phyloP scores from a whole-genome alignment of 352 stramenopile species.

The Phytophthora multivora region DNA sequence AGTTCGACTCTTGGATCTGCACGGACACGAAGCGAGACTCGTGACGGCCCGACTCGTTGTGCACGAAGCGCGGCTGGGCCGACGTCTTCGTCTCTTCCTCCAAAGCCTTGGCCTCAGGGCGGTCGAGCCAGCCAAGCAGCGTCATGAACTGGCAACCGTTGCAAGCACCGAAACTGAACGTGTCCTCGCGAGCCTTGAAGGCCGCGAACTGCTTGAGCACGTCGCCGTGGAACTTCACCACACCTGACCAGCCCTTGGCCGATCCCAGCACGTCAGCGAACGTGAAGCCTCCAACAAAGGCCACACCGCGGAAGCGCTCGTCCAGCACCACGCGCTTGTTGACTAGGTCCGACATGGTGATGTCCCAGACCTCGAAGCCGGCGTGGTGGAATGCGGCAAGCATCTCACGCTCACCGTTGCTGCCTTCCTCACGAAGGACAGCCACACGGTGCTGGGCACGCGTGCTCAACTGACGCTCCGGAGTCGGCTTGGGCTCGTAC shows the following conservation, averaged over 20 bases:
- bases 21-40: conserved; percentile 98
- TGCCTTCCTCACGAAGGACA: conserved; percentile 98
- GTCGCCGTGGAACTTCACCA: conserved; percentile 97
- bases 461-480: conserved; percentile 79
- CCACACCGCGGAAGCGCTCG: conserved; percentile 95
- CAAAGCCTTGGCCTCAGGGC: conserved; percentile 54
- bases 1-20: conserved; percentile 94
- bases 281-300: conserved; percentile 99
- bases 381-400: conserved; percentile 96
- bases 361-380: conserved; percentile 98
- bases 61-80: conserved; percentile 94
- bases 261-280: conserved; percentile 99
- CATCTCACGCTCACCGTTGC: conserved; percentile 99
- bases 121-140: conserved; percentile 96
- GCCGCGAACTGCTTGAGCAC: conserved; percentile 96
- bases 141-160: conserved; percentile 99
- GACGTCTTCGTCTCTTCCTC: conserved; percentile 62
- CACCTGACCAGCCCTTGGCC: conserved; percentile 98
- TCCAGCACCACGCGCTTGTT: conserved; percentile 91
- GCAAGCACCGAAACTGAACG: conserved; percentile 99
- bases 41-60: conserved; percentile 97
- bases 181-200: conserved; percentile 96
- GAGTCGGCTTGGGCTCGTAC: conserved; percentile 87
- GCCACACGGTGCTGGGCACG: conserved; percentile 93
- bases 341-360: conserved; percentile 97